A percentile compares a stretch with the other conserved stretches of the same genome.
Conservation (phyloP, 2,329 filamentous ascomycete genomes). For the Mycosphaerella sp. region DNA sequence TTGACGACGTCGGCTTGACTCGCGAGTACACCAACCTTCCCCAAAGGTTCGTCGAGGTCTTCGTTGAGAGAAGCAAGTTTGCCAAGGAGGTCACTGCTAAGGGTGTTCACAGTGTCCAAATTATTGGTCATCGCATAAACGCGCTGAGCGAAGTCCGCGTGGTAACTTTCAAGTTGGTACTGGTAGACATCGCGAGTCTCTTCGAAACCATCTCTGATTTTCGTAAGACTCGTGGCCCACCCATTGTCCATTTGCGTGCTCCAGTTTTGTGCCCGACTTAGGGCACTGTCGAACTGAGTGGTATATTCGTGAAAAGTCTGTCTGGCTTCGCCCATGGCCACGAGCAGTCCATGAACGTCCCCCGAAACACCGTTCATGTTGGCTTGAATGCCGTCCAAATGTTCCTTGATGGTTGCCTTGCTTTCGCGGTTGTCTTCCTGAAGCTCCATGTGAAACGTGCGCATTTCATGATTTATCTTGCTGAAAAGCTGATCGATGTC, state of each 20-base stretch:
- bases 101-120: neutral
- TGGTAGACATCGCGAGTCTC: neutral
- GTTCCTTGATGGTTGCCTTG: conserved; percentile 4
- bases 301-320: neutral
- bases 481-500: conserved; percentile 12
- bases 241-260: conserved; percentile 1
- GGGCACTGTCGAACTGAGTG: neutral
- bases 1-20: conserved; percentile 1
- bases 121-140: conserved; percentile 4
- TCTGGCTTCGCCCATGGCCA: conserved; percentile 2
- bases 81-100: neutral
- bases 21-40: conserved; percentile 3
- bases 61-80: conserved; percentile 1
- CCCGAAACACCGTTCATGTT: conserved; percentile 5
- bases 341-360: neutral
- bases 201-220: neutral
- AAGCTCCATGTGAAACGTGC: conserved; percentile 17
- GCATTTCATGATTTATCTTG: conserved; percentile 12
- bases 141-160: neutral
- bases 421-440: conserved; percentile 14
- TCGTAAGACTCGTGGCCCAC: neutral
- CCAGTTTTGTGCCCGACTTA: conserved; percentile 1
- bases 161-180: conserved; percentile 2
- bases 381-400: conserved; percentile 1
- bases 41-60: neutral